Evolutionary conservation across 2,329 filamentous ascomycete species (phyloP), one percentile per base, ranked within the genome.

Genomic region (Fusarium sp.): DNA sequence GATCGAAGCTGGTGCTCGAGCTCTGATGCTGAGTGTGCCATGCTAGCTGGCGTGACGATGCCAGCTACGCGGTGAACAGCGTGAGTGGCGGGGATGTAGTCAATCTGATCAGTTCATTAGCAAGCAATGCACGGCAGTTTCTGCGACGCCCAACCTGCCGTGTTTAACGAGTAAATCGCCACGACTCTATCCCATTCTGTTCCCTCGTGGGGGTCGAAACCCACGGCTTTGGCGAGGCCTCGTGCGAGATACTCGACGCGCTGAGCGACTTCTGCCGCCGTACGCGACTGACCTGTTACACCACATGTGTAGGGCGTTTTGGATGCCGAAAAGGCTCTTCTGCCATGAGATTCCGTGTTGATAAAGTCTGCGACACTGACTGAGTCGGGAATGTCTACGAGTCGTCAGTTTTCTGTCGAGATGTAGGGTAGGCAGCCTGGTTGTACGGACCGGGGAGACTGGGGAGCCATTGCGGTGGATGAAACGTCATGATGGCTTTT

Each of bases 151-250:
- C 4, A 4, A 17, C 46, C n/a, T 8, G 91, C 89, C 14, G 91
- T 91, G 71, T 96, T 96, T 52, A 93, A 75, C 6, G 88, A 88
- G 76, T 91, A 96, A 27, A 93, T 79, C 2, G 81, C 88, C 36
- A 92, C 79, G 15, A 93, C 89, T 73, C 93, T 93, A 67, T 95
- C 91, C 88, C 89, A 95, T 70, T 93, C 88, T 0, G 85, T 85
- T 13, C 88, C 91, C 48, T 86, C 74, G 56, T 90, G 88, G 2
- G 89, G 85, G 32, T 82, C 74, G 82, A 91, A 92, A 25, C 84
- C 86, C 63, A 91, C 85, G 70, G 89, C 87, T 35, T 85, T 64
- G 4, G 50, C 82, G 27, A 96, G 76, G 10, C 84, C 88, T 45
- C 88, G 83, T n/a, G 91, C 84, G 8, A 95, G 80, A 46, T 79